Conservation (phyloP, 2,329 filamentous ascomycete species). For the Fusarium poae region DNA sequence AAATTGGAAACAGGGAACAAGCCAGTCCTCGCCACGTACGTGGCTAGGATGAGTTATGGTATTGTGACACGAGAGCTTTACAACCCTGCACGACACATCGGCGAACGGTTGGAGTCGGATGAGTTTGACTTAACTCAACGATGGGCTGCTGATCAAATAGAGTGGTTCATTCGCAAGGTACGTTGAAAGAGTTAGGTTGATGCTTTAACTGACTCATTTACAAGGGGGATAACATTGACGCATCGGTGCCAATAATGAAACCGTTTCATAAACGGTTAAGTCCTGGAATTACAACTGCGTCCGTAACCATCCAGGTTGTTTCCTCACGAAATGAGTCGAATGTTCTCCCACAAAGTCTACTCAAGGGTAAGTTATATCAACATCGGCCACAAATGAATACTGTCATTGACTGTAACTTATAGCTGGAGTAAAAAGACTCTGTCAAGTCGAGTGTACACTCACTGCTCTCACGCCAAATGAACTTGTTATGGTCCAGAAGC, state of each 20-base stretch:
- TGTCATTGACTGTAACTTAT: too few relatives aligned
- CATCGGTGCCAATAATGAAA: background rate
- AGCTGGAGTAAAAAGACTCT: background rate
- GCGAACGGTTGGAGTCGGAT: background rate
- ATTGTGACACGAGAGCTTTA: background rate
- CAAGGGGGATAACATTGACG: background rate
- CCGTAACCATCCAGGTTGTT: background rate
- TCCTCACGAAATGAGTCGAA: background rate
- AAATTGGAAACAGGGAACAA: background rate
- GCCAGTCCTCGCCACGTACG: background rate
- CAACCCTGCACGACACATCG: background rate
- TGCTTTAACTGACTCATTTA: background rate
- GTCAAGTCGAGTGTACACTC: background rate
- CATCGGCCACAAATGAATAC: too few relatives aligned
- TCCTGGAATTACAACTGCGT: background rate
- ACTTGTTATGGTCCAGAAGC: background rate
- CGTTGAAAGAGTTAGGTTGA: background rate
- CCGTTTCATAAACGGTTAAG: background rate
- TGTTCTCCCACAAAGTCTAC: background rate
- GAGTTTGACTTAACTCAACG: background rate
- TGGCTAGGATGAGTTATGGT: background rate
- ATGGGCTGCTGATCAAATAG: background rate
- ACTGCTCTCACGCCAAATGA: background rate
- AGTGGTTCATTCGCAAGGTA: slow-evolving; percentile 7
- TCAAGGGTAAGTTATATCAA: background rate